phyloP scores from a whole-genome alignment of 163 green algal species.

The Prototheca stagnorum region DNA sequence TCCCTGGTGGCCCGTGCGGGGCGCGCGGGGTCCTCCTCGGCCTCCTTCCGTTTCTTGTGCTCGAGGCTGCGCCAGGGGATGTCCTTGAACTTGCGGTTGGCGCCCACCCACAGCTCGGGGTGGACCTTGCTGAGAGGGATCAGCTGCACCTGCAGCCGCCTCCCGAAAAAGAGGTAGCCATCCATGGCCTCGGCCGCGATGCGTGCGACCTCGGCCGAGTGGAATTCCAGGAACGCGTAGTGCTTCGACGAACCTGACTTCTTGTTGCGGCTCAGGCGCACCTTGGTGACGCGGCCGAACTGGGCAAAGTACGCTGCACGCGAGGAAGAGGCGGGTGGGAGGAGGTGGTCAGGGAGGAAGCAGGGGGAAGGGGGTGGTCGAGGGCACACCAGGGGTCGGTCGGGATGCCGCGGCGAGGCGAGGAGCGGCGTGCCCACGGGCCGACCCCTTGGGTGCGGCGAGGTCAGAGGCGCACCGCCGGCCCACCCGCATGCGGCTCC shows the following conservation, averaged over 20 bases:
- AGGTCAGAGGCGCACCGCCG: no score
- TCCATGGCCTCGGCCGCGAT: constrained; percentile 91
- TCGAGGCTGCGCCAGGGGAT: constrained; percentile 53
- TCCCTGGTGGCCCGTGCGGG: no score
- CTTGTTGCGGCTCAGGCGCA: constrained; percentile 79
- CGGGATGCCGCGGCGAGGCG: neutral
- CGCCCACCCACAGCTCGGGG: constrained; percentile 60
- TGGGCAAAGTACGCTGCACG: constrained; percentile 81
- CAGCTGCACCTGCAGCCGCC: constrained; percentile 8
- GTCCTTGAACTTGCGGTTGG: constrained; percentile 69
- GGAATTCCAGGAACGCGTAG: constrained; percentile 93
- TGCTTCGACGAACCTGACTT: constrained; percentile 68
- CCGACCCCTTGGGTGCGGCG: no score
- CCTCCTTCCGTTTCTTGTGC: constrained; percentile 27
- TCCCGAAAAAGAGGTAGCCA: constrained; percentile 81
- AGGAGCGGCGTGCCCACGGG: no score
- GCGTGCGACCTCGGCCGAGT: constrained; percentile 63
- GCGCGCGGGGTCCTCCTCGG: constrained; percentile 16
- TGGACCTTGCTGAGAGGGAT: constrained; percentile 38
- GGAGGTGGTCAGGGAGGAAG: neutral
- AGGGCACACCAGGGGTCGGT: neutral
- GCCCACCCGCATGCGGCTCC: no score
- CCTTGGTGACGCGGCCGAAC: constrained; percentile 72
- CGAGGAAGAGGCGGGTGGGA: neutral
- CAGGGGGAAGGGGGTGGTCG: neutral